Conservation (phyloP, 1,284 basidiomycete genomes). For the Caloboletus firmus region DNA sequence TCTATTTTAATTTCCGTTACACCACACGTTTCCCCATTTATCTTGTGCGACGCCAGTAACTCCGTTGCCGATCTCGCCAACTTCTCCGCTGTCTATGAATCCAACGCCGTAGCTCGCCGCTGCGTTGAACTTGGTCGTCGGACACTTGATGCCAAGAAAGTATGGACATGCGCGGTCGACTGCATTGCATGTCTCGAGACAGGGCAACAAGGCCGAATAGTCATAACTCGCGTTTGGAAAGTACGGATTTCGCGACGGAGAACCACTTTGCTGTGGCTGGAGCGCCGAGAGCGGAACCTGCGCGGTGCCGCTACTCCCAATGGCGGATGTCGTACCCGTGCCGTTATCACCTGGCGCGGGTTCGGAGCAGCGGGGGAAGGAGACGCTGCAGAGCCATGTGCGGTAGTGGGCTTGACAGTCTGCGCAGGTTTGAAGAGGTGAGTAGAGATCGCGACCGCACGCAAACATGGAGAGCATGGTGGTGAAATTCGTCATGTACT, state of each 20-base stretch:
- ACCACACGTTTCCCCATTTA: constrained; percentile 80
- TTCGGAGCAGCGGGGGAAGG: constrained; percentile 73
- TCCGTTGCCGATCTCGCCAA: constrained; percentile 48
- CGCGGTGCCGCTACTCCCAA: constrained; percentile 22
- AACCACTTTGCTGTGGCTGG: constrained; percentile 40
- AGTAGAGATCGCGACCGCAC: constrained; percentile 81
- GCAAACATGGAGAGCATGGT: constrained; percentile 67
- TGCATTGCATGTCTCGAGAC: constrained; percentile 72
- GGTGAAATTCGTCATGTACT: constrained; percentile 73
- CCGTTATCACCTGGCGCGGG: constrained; percentile 17
- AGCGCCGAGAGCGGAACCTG: constrained; percentile 46
- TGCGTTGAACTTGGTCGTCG: constrained; percentile 62
- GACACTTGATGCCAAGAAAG: constrained; percentile 73
- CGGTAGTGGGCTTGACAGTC: constrained; percentile 78
- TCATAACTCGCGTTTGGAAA: constrained; percentile 45
- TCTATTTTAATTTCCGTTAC: constrained; percentile 48
- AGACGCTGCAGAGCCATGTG: constrained; percentile 74
- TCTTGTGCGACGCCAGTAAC: constrained; percentile 59
- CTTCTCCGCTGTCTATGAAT: constrained; percentile 55
- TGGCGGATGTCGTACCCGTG: constrained; percentile 25
- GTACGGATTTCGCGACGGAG: constrained; percentile 44
- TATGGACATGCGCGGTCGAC: constrained; percentile 77
- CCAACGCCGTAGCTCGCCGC: constrained; percentile 75
- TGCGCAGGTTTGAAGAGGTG: constrained; percentile 71
- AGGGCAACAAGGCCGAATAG: constrained; percentile 71